phyloP scores from a whole-genome alignment of 139 green algal species.

The Chlorokybus atmophyticus region DNA sequence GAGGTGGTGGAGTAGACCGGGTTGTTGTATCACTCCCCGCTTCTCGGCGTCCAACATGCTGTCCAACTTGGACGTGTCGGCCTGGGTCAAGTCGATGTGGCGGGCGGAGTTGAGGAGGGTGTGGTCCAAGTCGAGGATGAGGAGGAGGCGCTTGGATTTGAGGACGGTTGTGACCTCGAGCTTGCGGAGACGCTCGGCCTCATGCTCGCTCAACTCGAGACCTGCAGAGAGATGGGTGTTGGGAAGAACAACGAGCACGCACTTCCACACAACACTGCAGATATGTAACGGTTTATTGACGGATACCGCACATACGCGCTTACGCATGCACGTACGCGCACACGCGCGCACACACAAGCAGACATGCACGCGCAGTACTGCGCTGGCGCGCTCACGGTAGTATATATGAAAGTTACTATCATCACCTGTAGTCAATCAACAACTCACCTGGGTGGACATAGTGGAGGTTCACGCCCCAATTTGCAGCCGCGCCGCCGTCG shows the following conservation, averaged over 20 bases:
- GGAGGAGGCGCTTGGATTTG: constrained; percentile 27
- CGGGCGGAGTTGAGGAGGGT: constrained; percentile 71
- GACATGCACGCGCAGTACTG: not conserved
- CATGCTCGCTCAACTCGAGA: constrained; percentile 18
- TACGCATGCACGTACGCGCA: not conserved
- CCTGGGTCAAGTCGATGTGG: not conserved
- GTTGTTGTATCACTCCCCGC: not conserved
- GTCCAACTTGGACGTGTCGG: not conserved
- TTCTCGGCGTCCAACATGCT: constrained; percentile 10
- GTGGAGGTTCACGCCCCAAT: not conserved
- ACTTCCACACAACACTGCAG: not conserved
- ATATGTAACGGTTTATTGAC: not conserved
- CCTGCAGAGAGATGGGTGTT: not conserved
- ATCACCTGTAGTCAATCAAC: constrained; percentile 14
- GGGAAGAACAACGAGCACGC: not conserved
- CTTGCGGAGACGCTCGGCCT: constrained; percentile 13
- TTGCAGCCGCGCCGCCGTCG: not conserved
- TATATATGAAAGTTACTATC: not conserved
- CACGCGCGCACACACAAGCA: not conserved
- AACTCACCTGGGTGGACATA: not conserved
- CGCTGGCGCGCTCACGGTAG: not conserved
- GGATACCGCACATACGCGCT: not conserved
- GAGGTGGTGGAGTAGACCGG: constrained; percentile 44
- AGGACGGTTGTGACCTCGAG: constrained; percentile 13
- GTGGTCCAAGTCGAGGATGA: constrained; percentile 92